phyloP scores from a whole-genome alignment of 345 rosid species.

The Excoecaria agallocha region DNA sequence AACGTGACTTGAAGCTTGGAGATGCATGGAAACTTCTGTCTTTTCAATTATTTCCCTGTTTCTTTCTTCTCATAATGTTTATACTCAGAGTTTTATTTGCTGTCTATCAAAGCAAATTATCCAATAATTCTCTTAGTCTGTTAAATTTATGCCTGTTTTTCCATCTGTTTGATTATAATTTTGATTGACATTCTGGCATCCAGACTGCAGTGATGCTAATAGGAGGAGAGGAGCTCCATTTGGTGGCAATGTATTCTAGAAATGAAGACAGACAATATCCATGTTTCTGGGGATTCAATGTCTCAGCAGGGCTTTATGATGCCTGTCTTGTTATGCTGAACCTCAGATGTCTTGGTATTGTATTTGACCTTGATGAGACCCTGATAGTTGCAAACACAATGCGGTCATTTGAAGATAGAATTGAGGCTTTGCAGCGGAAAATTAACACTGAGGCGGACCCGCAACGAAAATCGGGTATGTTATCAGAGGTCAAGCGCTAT shows the following conservation, averaged over 20 bases:
- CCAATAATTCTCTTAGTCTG: not conserved
- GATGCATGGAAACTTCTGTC: not conserved
- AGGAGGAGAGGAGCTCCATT: constrained; percentile 84
- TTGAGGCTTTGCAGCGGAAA: constrained; percentile 74
- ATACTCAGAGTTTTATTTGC: not conserved
- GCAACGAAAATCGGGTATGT: constrained; percentile 69
- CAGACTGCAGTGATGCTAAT: constrained; percentile 88
- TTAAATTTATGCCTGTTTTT: not conserved
- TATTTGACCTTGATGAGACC: constrained; percentile 98
- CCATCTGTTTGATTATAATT: constrained; percentile 1
- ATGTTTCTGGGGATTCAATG: constrained; percentile 89
- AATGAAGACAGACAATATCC: constrained; percentile 48
- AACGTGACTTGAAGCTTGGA: not conserved
- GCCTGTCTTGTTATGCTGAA: constrained; percentile 88
- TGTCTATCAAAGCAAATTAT: not conserved
- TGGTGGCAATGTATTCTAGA: constrained; percentile 84
- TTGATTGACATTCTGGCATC: constrained; percentile 22
- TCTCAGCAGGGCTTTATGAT: constrained; percentile 65
- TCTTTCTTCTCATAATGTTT: not conserved
- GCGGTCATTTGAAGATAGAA: constrained; percentile 93
- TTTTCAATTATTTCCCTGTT: not conserved
- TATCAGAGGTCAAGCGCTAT: constrained; percentile 80
- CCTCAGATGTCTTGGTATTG: constrained; percentile 93
- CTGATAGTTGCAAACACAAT: constrained; percentile 93
- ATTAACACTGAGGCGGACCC: constrained; percentile 68